Conservation (phyloP, 129 eudicot species). For the Artemisia annua region DNA sequence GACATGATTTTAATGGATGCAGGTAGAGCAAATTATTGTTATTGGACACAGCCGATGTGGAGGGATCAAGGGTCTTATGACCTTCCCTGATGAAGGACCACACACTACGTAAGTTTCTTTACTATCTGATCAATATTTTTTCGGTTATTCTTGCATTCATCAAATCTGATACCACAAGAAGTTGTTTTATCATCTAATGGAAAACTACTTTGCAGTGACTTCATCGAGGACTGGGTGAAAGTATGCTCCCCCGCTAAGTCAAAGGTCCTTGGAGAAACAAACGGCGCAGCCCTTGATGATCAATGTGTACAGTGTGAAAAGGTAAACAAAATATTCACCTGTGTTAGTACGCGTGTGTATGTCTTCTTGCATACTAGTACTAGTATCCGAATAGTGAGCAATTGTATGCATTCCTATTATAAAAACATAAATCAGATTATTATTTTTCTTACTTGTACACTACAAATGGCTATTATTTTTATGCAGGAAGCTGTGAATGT, state of each 20-base stretch:
- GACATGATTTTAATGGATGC: conserved; percentile 15
- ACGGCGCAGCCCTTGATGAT: conserved; percentile 38
- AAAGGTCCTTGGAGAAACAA: conserved; percentile 55
- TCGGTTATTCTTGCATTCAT: not conserved
- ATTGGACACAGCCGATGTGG: conserved; percentile 98
- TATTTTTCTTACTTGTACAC: too few species aligned
- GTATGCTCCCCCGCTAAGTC: conserved; percentile 75
- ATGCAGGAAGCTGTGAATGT: conserved; percentile 91
- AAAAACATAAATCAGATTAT: too few species aligned
- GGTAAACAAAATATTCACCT: conserved; percentile 36
- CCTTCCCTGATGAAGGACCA: conserved; percentile 79
- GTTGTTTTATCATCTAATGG: not conserved
- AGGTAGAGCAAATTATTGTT: conserved; percentile 83
- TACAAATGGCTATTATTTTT: not conserved
- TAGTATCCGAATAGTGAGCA: too few species aligned
- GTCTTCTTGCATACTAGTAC: not conserved
- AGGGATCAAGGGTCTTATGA: conserved; percentile 98
- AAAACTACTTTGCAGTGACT: conserved; percentile 53
- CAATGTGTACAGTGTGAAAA: conserved; percentile 76
- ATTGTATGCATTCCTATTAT: too few species aligned
- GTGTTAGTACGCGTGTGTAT: not conserved
- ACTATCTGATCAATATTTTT: not conserved
- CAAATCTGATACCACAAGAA: not conserved
- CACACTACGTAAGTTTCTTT: conserved; percentile 53
- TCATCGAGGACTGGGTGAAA: conserved; percentile 93